Conservation (phyloP, 306 rosid species). For the Fagus sylvatica region DNA sequence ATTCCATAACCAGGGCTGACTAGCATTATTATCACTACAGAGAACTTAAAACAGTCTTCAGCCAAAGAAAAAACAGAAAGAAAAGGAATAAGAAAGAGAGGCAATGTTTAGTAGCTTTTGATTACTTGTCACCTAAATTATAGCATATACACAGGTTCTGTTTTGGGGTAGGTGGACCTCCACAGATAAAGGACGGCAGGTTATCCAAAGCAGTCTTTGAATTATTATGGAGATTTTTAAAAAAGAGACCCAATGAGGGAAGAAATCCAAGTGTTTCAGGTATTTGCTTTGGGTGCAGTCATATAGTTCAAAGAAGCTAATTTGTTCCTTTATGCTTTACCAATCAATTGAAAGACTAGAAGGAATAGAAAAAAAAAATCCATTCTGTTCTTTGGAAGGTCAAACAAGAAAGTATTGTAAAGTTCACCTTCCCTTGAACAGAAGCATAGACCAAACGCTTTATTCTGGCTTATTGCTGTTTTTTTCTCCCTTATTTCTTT, state of each 20-base stretch:
- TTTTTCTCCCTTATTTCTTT: neutral
- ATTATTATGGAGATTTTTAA: neutral
- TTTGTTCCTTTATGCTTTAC: neutral
- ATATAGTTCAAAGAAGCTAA: neutral
- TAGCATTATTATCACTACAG: neutral
- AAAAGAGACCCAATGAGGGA: neutral
- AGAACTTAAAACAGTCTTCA: neutral
- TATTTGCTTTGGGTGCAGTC: neutral
- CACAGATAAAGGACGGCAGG: neutral
- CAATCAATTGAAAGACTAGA: neutral
- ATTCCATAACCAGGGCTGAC: slow-evolving; percentile 10
- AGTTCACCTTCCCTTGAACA: neutral
- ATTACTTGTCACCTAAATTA: neutral
- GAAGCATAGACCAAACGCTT: neutral
- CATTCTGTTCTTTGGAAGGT: neutral
- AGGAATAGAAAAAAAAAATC: neutral
- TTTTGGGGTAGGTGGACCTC: neutral
- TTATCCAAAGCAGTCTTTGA: neutral
- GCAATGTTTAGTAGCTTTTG: neutral
- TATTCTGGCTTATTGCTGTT: neutral
- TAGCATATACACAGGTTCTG: neutral
- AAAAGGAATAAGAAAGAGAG: too few relatives aligned
- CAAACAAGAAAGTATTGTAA: neutral
- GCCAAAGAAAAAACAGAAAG: neutral
- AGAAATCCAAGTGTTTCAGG: neutral